A percentile compares a stretch with the other conserved stretches of the same genome.
Evolutionary conservation across 2,329 filamentous ascomycete genomes (phyloP).

Genomic region (Chrysosphaeria jannelii): DNA sequence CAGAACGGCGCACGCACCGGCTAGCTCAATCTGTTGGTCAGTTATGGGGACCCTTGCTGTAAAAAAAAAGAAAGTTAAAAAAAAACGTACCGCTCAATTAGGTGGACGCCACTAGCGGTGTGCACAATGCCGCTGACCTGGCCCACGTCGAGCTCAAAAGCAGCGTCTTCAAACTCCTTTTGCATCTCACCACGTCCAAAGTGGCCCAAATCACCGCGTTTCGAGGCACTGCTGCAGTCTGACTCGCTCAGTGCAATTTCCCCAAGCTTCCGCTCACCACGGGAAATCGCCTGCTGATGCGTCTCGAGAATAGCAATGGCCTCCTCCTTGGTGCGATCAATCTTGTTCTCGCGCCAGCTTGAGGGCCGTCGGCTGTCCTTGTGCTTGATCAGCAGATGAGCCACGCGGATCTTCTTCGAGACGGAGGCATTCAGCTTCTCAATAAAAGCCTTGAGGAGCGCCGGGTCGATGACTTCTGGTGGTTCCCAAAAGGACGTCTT

Average conservation of each 20-base stretch:
- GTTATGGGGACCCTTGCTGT: too few species aligned
- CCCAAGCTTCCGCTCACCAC: conserved; percentile 36
- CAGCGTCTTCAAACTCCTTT: conserved; percentile 89
- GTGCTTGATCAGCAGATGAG: conserved; percentile 87
- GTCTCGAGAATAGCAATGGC: conserved; percentile 46
- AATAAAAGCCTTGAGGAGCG: conserved; percentile 88
- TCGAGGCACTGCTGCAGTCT: conserved; percentile 84
- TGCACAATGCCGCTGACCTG: conserved; percentile 70
- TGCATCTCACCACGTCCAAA: conserved; percentile 95
- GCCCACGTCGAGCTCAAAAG: conserved; percentile 66
- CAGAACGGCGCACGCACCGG: too few species aligned
- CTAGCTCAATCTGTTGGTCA: too few species aligned
- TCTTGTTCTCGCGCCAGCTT: conserved; percentile 77
- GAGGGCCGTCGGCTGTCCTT: conserved; percentile 60
- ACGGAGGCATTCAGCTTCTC: conserved; percentile 45
- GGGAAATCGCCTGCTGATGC: conserved; percentile 48
- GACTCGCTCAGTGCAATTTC: conserved; percentile 72
- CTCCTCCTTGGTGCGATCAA: conserved; percentile 69
- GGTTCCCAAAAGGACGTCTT: conserved; percentile 92
- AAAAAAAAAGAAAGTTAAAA: too few species aligned
- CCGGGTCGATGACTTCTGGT: conserved; percentile 59
- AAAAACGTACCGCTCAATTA: conserved; percentile 79
- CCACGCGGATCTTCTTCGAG: conserved; percentile 52
- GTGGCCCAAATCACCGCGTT: conserved; percentile 80
- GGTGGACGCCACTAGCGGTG: conserved; percentile 76